Evolutionary conservation across 2,329 filamentous ascomycete species (phyloP).

Genomic region (Fusarium udum): DNA sequence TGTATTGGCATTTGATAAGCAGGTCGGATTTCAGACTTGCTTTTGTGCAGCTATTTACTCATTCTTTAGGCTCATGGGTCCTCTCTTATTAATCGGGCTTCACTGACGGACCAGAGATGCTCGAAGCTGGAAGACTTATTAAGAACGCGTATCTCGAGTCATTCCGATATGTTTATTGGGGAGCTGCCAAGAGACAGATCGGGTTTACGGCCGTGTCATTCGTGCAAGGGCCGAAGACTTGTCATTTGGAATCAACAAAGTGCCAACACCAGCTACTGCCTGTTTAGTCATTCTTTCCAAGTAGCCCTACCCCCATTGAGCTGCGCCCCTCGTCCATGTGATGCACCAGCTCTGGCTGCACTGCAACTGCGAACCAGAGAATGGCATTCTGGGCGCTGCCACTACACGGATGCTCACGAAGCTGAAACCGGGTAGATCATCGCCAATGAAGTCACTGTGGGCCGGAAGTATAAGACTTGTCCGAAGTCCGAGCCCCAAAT

Average conservation of each 20-base stretch:
- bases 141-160: neutral
- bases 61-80: too few species aligned
- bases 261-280: too few species aligned
- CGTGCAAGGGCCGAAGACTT: fast-evolving
- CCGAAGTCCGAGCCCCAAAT: neutral
- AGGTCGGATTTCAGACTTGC: fast-evolving
- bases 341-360: fast-evolving
- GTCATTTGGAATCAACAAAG: neutral
- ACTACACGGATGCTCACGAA: fast-evolving
- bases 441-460: neutral
- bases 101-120: too few species aligned
- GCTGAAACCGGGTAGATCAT: neutral
- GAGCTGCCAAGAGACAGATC: fast-evolving
- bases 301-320: fast-evolving
- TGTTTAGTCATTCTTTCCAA: too few species aligned
- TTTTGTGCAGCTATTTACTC: too few species aligned
- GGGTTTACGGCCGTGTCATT: fast-evolving
- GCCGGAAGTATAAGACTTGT: neutral
- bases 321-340: neutral
- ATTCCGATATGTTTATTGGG: neutral
- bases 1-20: neutral
- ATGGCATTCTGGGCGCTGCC: fast-evolving
- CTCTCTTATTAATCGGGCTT: too few species aligned
- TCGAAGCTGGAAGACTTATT: neutral
- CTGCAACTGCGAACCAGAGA: neutral